phyloP scores from a whole-genome alignment of 78 protist genomes.

The Protostelium mycophagum region DNA sequence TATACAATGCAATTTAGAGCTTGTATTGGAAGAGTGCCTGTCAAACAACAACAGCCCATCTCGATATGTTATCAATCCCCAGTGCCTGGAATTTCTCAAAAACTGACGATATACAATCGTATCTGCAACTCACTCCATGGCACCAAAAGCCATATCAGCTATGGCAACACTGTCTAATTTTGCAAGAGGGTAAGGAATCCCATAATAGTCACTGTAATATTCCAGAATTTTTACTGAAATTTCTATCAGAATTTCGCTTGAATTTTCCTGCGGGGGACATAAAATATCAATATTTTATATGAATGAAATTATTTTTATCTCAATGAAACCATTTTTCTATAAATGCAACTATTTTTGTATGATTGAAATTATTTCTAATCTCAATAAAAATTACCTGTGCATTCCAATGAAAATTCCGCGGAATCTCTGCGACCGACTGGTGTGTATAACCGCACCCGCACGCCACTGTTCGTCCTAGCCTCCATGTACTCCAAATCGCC shows the following conservation, averaged over 20 bases:
- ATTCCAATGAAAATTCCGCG: conserved; percentile 69
- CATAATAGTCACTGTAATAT: conserved; percentile 63
- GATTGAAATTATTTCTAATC: no score
- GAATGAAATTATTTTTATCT: no score
- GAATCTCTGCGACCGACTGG: conserved; percentile 43
- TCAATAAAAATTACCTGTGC: conserved; percentile 4
- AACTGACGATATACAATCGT: background rate
- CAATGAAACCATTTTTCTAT: no score
- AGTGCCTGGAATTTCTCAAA: conserved; percentile 85
- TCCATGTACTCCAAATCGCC: conserved; percentile 74
- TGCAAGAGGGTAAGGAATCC: conserved; percentile 57
- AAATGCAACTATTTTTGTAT: no score
- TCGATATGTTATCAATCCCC: conserved; percentile 77
- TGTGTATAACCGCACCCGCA: conserved; percentile 62
- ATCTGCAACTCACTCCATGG: conserved; percentile 56
- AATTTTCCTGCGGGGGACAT: background rate
- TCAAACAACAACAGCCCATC: conserved; percentile 50
- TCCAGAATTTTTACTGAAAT: conserved; percentile 26
- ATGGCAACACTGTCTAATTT: conserved; percentile 74
- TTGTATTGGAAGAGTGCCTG: background rate
- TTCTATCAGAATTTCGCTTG: background rate
- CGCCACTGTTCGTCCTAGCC: conserved; percentile 2
- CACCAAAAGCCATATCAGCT: conserved; percentile 70
- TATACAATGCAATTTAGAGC: conserved; percentile 1
- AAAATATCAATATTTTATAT: no score